Percentiles rank a stretch among this genome's conserved stretches.
Evolutionary conservation across 1,284 basidiomycete species (phyloP).

Genomic region (Omphalotus olearius): DNA sequence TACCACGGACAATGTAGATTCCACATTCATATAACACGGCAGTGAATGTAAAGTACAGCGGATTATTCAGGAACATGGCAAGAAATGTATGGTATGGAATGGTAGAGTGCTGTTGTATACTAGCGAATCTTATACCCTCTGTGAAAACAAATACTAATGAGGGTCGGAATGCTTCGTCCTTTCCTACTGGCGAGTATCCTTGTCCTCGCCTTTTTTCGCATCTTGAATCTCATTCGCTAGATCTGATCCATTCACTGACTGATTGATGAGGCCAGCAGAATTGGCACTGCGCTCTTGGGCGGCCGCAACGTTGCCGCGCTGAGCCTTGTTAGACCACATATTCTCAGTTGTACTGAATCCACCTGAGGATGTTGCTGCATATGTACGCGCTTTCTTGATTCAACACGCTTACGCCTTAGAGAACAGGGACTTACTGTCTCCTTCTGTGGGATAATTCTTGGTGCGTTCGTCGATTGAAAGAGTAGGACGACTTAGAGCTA

Average conservation of each 20-base stretch:
- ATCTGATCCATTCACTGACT: conserved; percentile 11
- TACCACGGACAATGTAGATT: too few species aligned
- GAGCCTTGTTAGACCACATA: conserved; percentile 14
- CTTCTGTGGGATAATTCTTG: conserved; percentile 8
- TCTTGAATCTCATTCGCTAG: conserved; percentile 10
- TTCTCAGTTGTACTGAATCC: conserved; percentile 5
- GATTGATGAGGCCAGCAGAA: conserved; percentile 11
- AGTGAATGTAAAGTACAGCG: too few species aligned
- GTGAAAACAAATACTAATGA: too few species aligned
- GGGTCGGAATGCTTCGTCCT: too few species aligned
- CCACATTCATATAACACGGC: too few species aligned
- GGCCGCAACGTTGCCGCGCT: conserved; percentile 8
- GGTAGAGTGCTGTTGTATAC: too few species aligned
- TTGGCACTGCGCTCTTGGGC: neutral
- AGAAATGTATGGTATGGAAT: too few species aligned
- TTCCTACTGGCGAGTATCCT: too few species aligned
- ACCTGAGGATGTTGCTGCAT: conserved; percentile 6
- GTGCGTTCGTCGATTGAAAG: conserved; percentile 1
- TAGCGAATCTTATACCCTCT: too few species aligned
- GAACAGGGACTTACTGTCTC: conserved; percentile 2
- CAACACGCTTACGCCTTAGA: too few species aligned
- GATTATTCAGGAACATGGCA: too few species aligned
- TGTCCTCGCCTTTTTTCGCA: conserved; percentile 13
- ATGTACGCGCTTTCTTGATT: neutral
- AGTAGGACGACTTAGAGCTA: neutral